phyloP scores from a whole-genome alignment of 2,329 filamentous ascomycete genomes.

The Clonostachys byssicola region DNA sequence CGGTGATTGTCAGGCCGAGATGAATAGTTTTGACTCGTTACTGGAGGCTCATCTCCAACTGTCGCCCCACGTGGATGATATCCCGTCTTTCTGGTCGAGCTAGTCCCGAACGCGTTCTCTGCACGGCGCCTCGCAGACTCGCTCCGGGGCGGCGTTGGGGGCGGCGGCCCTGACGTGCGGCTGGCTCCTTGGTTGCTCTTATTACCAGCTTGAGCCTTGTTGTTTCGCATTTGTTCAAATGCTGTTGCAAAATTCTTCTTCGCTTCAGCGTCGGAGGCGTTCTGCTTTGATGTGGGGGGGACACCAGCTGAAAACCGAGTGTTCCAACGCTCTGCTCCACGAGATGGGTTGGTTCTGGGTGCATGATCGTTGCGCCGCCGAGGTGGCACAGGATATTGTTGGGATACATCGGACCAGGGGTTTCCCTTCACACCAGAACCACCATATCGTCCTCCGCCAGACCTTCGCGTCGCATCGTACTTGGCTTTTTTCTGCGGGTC shows the following conservation, averaged over 20 bases:
- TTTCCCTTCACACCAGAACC: slow-evolving; percentile 52
- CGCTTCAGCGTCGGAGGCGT: slow-evolving; percentile 23
- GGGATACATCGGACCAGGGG: slow-evolving; percentile 46
- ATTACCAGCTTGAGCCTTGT: slow-evolving; percentile 13
- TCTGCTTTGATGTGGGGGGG: slow-evolving; percentile 32
- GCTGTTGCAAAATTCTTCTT: slow-evolving; percentile 35
- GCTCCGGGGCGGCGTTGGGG: slow-evolving; percentile 40
- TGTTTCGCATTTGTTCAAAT: slow-evolving; percentile 36
- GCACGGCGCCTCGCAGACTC: slow-evolving; percentile 49
- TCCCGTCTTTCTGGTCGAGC: slow-evolving; percentile 29
- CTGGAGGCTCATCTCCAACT: slow-evolving; percentile 47
- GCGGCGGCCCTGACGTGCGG: slow-evolving; percentile 19
- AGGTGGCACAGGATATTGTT: slow-evolving; percentile 47
- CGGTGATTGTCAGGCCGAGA: slow-evolving; percentile 16
- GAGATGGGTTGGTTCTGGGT: slow-evolving; percentile 14
- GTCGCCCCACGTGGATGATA: slow-evolving; percentile 37
- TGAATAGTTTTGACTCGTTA: slow-evolving; percentile 45
- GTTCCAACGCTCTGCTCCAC: slow-evolving; percentile 39
- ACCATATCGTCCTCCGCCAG: slow-evolving; percentile 27
- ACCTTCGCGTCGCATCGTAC: slow-evolving; percentile 43
- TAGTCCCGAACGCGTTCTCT: slow-evolving; percentile 49
- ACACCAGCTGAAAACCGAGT: slow-evolving; percentile 33
- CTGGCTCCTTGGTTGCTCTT: not conserved
- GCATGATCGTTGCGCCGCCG: slow-evolving; percentile 15
- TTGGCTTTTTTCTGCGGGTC: slow-evolving; percentile 45